Percentiles rank a stretch among this genome's conserved stretches.
These are phyloP conservation scores for Neopestalotiopsis sp. DNA, from an alignment of 2,329 filamentous ascomycete species.

Conservation along the genomic window DNA sequence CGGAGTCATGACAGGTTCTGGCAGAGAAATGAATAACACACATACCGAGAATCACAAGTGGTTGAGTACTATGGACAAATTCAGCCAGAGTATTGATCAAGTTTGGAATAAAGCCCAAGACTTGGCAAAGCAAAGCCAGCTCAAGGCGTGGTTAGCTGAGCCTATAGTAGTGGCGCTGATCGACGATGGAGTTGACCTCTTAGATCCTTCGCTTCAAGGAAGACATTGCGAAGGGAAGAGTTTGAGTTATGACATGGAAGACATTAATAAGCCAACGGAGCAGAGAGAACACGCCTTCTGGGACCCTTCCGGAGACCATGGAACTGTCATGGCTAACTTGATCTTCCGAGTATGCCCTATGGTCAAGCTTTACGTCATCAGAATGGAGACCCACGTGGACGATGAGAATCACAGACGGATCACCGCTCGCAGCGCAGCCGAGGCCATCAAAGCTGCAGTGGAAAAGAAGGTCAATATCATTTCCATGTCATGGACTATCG, in stretches of 20 bases:
- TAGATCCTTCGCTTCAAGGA: not conserved
- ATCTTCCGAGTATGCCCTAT: not conserved
- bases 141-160: too few species aligned
- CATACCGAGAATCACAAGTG: too few species aligned
- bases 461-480: not conserved
- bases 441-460: not conserved
- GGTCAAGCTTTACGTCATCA: not conserved
- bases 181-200: not conserved
- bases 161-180: not conserved
- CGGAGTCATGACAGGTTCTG: too few species aligned
- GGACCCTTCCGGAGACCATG: not conserved
- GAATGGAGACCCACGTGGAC: not conserved
- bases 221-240: not conserved
- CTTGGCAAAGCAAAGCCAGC: not conserved
- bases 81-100: not conserved
- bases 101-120: not conserved
- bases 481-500: not conserved
- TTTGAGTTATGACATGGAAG: not conserved
- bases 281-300: not conserved
- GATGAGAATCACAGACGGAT: not conserved
- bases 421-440: too few species aligned
- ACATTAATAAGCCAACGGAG: too few species aligned
- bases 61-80: not conserved
- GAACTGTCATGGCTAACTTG: not conserved
- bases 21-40: too few species aligned